Evolutionary conservation across 2,329 filamentous ascomycete genomes (phyloP).

Genomic region (Nakataea oryzae): DNA sequence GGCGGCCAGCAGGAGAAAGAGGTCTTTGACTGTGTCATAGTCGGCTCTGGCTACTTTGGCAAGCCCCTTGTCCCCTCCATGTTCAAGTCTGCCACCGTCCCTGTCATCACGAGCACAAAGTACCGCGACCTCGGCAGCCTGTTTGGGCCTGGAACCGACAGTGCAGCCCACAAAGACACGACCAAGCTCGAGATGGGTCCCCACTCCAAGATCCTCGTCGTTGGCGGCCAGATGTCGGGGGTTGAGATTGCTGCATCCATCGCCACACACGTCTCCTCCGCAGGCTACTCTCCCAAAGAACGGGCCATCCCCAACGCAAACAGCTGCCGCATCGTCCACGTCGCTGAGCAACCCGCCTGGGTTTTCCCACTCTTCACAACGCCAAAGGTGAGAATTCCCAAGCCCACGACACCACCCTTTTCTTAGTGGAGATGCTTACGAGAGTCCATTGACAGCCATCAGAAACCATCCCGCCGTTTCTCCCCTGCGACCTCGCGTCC

Average conservation of each 20-base stretch:
- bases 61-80: slow-evolving; percentile 32
- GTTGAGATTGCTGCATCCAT: slow-evolving; percentile 66
- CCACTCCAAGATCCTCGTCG: slow-evolving; percentile 56
- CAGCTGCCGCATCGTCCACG: slow-evolving; percentile 53
- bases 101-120: slow-evolving; percentile 57
- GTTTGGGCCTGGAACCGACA: slow-evolving; percentile 19
- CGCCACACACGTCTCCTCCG: slow-evolving; percentile 59
- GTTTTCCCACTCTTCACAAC: slow-evolving; percentile 51
- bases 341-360: slow-evolving; percentile 62
- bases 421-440: not conserved
- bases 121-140: slow-evolving; percentile 46
- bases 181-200: slow-evolving; percentile 16
- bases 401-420: no score
- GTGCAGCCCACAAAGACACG: not conserved
- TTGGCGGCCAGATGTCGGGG: slow-evolving; percentile 77
- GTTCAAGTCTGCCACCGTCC: slow-evolving; percentile 31
- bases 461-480: slow-evolving; percentile 45
- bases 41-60: slow-evolving; percentile 71
- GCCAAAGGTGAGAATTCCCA: slow-evolving; percentile 28
- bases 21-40: slow-evolving; percentile 61
- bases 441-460: slow-evolving; percentile 22
- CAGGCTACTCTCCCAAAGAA: slow-evolving; percentile 37
- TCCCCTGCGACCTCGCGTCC: slow-evolving; percentile 62
- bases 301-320: slow-evolving; percentile 29
- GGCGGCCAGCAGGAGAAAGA: slow-evolving; percentile 24